Percentiles rank a stretch among this genome's conserved stretches.
phyloP scores from a whole-genome alignment of 2,329 filamentous ascomycete genomes.

The Curvularia verruculosa region DNA sequence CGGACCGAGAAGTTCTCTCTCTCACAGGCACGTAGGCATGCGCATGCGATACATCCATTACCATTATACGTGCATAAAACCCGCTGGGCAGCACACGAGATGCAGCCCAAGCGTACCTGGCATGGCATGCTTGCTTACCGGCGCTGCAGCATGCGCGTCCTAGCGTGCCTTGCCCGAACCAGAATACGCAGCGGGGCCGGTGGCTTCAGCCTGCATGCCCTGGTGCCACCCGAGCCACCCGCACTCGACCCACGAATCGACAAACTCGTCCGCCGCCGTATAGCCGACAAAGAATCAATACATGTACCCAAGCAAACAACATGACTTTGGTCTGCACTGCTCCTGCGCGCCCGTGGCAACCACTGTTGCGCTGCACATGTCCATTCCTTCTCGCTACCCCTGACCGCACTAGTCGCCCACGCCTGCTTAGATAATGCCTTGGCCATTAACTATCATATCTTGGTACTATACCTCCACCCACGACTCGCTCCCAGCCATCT shows the following conservation, averaged over 20 bases:
- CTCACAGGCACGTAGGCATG: too few relatives aligned
- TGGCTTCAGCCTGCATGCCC: not conserved
- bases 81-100: slow-evolving; percentile 1
- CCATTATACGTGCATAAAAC: not conserved
- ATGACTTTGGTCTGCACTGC: not conserved
- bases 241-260: slow-evolving; percentile 3
- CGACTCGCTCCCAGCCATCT: not conserved
- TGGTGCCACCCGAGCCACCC: not conserved
- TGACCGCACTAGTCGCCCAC: not conserved
- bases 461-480: not conserved
- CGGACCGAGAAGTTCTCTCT: not conserved
- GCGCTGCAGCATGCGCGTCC: slow-evolving; percentile 4
- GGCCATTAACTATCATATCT: not conserved
- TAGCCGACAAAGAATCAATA: not conserved
- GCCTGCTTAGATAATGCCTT: slow-evolving; percentile 4
- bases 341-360: not conserved
- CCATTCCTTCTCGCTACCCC: not conserved
- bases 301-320: not conserved
- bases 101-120: slow-evolving; percentile 4
- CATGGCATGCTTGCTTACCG: slow-evolving; percentile 1
- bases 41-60: not conserved
- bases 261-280: slow-evolving; percentile 2
- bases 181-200: slow-evolving; percentile 22
- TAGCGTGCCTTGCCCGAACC: slow-evolving; percentile 14
- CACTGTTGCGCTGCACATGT: not conserved